A percentile compares a stretch with the other conserved stretches of the same genome.
Evolutionary conservation across 2,329 filamentous ascomycete genomes (phyloP).

Genomic region (Septoria linicola): DNA sequence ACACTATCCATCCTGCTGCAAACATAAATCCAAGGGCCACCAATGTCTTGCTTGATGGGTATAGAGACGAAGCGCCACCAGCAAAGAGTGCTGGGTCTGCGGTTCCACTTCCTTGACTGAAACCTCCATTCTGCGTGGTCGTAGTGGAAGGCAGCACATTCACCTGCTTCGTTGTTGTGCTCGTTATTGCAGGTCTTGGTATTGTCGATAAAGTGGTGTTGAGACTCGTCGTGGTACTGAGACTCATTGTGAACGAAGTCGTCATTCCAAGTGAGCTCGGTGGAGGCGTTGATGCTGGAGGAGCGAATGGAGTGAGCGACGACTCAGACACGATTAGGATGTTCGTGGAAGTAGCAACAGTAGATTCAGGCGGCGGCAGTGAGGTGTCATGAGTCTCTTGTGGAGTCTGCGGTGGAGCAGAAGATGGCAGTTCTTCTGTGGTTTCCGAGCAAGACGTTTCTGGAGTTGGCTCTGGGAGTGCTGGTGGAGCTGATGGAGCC

Average conservation of each 20-base stretch:
- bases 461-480: neutral
- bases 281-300: neutral
- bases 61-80: neutral
- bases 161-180: neutral
- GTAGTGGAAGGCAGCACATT: neutral
- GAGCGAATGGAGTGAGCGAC: neutral
- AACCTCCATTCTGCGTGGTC: constrained; percentile 3
- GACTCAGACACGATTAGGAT: neutral
- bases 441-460: constrained; percentile 2
- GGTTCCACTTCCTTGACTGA: constrained; percentile 2
- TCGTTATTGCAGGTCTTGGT: no score
- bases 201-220: no score
- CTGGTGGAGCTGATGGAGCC: constrained; percentile 1
- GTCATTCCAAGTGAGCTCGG: no score
- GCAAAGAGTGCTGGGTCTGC: constrained; percentile 7
- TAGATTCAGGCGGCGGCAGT: neutral
- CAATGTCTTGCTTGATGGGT: constrained; percentile 1
- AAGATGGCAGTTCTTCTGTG: neutral
- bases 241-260: no score
- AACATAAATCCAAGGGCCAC: constrained; percentile 1
- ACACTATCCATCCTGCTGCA: neutral
- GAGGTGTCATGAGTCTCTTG: neutral
- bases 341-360: neutral
- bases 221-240: no score
- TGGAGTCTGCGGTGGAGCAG: neutral